Conservation (phyloP, 2,329 filamentous ascomycete genomes). For the Botrytis byssoidea region DNA sequence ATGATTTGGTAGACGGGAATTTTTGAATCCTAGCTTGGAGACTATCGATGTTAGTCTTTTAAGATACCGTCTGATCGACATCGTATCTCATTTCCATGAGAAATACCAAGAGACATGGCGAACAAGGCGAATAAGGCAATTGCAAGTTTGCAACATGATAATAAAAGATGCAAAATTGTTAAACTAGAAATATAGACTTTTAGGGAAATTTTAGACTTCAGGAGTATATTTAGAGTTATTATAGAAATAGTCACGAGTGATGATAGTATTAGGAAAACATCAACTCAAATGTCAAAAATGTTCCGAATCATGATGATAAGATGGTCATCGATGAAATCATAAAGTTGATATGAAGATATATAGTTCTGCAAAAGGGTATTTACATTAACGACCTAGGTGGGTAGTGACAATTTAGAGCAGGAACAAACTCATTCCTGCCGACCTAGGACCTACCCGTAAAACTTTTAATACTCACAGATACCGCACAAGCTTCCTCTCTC, state of each 20-base stretch:
- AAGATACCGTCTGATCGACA: neutral
- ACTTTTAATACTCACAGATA: neutral
- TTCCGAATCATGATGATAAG: neutral
- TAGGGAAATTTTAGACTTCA: neutral
- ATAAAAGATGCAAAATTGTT: neutral
- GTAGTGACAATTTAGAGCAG: neutral
- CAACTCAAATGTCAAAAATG: neutral
- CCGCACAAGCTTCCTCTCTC: neutral
- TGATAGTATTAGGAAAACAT: neutral
- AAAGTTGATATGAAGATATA: neutral
- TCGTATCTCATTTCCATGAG: constrained; percentile 5
- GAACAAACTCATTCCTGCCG: neutral
- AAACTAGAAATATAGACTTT: neutral
- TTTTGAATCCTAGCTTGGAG: neutral
- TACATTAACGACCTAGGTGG: neutral
- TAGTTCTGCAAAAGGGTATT: neutral
- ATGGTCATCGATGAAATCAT: neutral
- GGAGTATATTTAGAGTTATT: neutral
- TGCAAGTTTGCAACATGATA: no score
- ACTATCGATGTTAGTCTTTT: constrained; percentile 5
- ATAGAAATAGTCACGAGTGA: neutral
- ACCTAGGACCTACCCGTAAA: neutral
- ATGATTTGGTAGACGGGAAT: neutral
- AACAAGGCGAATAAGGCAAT: neutral
- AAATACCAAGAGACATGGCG: neutral